Base-by-base conservation (phyloP, 768 basidiomycete species). In the Paxillus ammoniavirescens region DNA sequence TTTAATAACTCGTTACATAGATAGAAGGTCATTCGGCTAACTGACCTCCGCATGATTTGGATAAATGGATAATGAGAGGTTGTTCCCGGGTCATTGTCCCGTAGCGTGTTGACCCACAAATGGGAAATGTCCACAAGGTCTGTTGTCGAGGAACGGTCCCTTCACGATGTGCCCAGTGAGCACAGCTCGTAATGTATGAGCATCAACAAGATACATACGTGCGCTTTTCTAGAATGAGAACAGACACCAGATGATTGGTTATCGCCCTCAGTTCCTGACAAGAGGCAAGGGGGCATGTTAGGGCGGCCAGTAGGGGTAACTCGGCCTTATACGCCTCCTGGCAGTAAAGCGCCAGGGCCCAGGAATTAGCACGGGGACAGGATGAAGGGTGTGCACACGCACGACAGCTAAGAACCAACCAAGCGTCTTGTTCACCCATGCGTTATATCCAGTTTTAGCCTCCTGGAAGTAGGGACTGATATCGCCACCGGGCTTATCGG, bases 201-300 rank as follows among this genome's bases (percentile, higher is more conserved):
- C 18, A 36, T 41, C 8, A 31, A 15, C 15, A 55, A 14, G 9
- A 15, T 42, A 21, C 62, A 18, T 50, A 63, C 67, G 67, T 68
- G 35, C 63, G 33, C 37, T 63, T 61, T 46, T 68, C 67, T 8
- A 69, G 56, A 61, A 69, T 67, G 52, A 69, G 65, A 8, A 65
- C 65, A 12, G 50, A 17, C 14, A 60, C 64, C 66, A 69, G 67
- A 21, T 66, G 70, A 42, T 61, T 50, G 23, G 61, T 55, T n/a
- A 70, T 68, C 13, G 42, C 62, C 31, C 57, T 58, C 55, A 68
- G 38, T 38, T 60, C 58, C 30, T 52, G 36, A 31, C 45, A 59
- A 21, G 59, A 62, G 26, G 68, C 62, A 28, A 60, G 50, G 5
- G 67, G 66, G 42, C 43, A 69, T 9, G 61, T 57, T 5, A 64